Evolutionary conservation across 2,329 filamentous ascomycete species (phyloP).

Genomic region (Arachnomyces sp.): DNA sequence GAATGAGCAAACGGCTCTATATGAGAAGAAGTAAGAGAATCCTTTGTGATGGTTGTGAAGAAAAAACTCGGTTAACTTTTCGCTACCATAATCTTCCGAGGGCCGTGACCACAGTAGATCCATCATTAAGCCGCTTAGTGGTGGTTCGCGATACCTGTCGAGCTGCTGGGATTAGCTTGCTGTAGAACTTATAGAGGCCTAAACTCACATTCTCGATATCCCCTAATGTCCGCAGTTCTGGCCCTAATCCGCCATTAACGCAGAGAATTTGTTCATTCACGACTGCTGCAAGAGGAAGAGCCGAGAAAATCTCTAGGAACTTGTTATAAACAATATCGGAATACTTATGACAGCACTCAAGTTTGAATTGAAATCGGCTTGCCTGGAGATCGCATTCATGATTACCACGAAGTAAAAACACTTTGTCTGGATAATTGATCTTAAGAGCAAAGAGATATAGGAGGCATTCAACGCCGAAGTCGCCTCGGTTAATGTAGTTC

Average conservation of each 20-base stretch:
- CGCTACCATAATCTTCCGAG: too few species aligned
- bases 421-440: slow-evolving; percentile 93
- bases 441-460: slow-evolving; percentile 83
- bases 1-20: too few species aligned
- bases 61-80: too few species aligned
- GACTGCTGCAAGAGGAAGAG: slow-evolving; percentile 80
- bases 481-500: slow-evolving; percentile 85
- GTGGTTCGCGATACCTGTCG: too few species aligned
- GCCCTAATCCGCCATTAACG: slow-evolving; percentile 84
- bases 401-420: slow-evolving; percentile 85
- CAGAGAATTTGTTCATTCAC: slow-evolving; percentile 95
- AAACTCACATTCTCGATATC: slow-evolving; percentile 69
- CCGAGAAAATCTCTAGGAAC: slow-evolving; percentile 91
- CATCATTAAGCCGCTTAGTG: too few species aligned
- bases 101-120: too few species aligned
- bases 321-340: slow-evolving; percentile 96
- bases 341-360: slow-evolving; percentile 86
- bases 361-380: slow-evolving; percentile 94
- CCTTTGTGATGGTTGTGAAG: too few species aligned
- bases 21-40: too few species aligned
- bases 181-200: too few species aligned
- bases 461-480: slow-evolving; percentile 88
- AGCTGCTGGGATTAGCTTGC: too few species aligned
- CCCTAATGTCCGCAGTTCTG: slow-evolving; percentile 88
- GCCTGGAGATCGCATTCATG: slow-evolving; percentile 87